A percentile compares a stretch with the other conserved stretches of the same genome.
phyloP scores from a whole-genome alignment of 176 grass and related monocot genomes.

The Eragrostis curvula region DNA sequence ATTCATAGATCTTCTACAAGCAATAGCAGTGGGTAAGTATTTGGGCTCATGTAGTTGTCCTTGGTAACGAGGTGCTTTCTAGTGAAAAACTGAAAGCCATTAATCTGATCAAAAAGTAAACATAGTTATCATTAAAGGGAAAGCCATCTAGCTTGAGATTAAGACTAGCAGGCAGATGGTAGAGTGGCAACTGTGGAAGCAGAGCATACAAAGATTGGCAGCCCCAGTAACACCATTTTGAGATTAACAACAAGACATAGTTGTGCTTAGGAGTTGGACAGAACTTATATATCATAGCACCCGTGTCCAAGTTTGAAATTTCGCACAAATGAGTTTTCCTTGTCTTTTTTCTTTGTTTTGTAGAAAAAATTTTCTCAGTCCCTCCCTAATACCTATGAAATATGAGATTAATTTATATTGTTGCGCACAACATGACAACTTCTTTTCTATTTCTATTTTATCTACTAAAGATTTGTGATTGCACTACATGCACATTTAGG shows the following conservation, averaged over 20 bases:
- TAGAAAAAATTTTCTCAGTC: too few relatives aligned
- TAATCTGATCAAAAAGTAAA: not conserved
- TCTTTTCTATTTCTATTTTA: too few relatives aligned
- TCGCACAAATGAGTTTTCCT: too few relatives aligned
- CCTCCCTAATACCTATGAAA: too few relatives aligned
- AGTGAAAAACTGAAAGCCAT: not conserved
- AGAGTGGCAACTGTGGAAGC: not conserved
- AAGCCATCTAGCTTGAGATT: not conserved
- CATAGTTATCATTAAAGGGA: not conserved
- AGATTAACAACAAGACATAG: not conserved
- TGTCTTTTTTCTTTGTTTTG: too few relatives aligned
- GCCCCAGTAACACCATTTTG: not conserved
- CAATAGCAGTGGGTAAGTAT: not conserved
- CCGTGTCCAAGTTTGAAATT: too few relatives aligned
- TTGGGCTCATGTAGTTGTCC: not conserved
- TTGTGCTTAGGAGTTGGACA: not conserved
- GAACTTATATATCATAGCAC: not conserved
- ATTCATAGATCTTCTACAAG: constrained; percentile 1
- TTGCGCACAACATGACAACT: not conserved
- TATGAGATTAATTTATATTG: too few relatives aligned
- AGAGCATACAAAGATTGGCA: not conserved
- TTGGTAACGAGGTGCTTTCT: not conserved
- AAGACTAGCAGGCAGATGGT: not conserved
- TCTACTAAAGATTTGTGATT: not conserved
- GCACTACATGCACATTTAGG: not conserved